These are phyloP conservation scores for Phytopythium aichiense DNA, from an alignment of 352 stramenopile genomes.

Conservation along the genomic window DNA sequence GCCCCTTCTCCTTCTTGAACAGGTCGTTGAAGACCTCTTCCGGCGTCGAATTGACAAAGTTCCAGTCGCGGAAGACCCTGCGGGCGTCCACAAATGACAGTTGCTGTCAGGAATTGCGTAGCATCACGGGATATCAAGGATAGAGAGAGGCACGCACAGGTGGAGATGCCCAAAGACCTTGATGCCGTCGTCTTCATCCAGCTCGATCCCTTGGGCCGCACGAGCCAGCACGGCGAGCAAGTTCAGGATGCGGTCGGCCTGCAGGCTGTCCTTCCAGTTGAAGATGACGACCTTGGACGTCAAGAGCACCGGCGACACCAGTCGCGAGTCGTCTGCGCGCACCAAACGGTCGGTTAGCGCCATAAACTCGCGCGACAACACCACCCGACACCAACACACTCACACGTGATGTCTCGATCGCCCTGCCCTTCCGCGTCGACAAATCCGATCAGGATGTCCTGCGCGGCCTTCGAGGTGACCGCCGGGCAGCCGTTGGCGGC, in stretches of 20 bases:
- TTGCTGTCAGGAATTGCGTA: background rate
- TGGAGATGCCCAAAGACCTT: slow-evolving; percentile 88
- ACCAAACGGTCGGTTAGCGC: background rate
- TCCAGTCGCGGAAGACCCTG: slow-evolving; percentile 88
- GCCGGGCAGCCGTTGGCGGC: slow-evolving; percentile 56
- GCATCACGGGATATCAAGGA: background rate
- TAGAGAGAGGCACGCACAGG: slow-evolving; percentile 41
- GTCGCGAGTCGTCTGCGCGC: slow-evolving; percentile 61
- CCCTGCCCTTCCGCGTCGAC: slow-evolving; percentile 84
- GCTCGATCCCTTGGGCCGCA: slow-evolving; percentile 77
- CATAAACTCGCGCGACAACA: background rate
- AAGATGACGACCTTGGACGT: slow-evolving; percentile 86
- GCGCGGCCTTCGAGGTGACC: slow-evolving; percentile 19
- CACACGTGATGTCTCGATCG: slow-evolving; percentile 84
- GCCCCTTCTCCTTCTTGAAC: slow-evolving; percentile 81
- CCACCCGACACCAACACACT: background rate
- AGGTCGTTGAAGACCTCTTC: slow-evolving; percentile 77
- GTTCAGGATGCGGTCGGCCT: slow-evolving; percentile 84
- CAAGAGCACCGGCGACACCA: slow-evolving; percentile 82
- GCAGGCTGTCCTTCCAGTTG: slow-evolving; percentile 88
- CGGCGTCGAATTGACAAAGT: slow-evolving; percentile 80
- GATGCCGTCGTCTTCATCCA: slow-evolving; percentile 63
- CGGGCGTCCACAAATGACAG: background rate
- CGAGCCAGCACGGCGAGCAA: slow-evolving; percentile 73
- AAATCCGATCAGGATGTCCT: slow-evolving; percentile 72